Evolutionary conservation across 2,329 filamentous ascomycete species (phyloP).

Genomic region (Trichoderma lentiforme): DNA sequence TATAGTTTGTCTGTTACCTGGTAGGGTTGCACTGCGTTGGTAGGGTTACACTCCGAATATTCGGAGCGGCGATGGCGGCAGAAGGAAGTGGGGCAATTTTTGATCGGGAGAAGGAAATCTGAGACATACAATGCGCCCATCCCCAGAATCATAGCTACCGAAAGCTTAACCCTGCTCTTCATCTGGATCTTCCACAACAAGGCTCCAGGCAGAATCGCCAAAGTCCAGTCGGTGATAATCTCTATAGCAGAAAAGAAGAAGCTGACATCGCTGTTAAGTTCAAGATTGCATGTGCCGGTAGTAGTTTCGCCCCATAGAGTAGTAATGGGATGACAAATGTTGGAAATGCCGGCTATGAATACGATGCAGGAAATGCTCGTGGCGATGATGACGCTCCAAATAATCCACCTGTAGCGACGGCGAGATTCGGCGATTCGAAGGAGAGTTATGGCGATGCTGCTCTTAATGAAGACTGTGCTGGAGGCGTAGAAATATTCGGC

Average conservation of each 20-base stretch:
- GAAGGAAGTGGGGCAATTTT: background rate
- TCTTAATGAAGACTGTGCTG: conserved; percentile 11
- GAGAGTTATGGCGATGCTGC: conserved; percentile 9
- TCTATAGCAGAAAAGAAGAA: conserved; percentile 12
- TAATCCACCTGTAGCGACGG: conserved; percentile 4
- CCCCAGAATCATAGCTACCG: conserved; percentile 5
- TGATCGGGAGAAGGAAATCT: background rate
- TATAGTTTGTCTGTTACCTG: background rate
- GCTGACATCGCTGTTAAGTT: conserved; percentile 10
- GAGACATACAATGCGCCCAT: conserved; percentile 14
- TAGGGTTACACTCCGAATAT: too few relatives aligned
- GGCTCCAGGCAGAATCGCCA: background rate
- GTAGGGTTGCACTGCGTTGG: background rate
- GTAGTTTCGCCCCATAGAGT: conserved; percentile 12
- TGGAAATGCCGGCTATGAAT: conserved; percentile 10
- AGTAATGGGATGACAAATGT: conserved; percentile 15
- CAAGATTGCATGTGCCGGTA: conserved; percentile 1
- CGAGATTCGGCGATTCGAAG: conserved; percentile 7
- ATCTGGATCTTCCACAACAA: conserved; percentile 7
- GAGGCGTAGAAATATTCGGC: conserved; percentile 9
- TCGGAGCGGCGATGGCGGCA: background rate
- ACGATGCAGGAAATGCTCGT: conserved; percentile 9
- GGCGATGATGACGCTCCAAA: conserved; percentile 10
- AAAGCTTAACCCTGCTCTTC: conserved; percentile 10
- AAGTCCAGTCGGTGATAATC: conserved; percentile 6